Conservation (phyloP, 345 rosid species). For the Melaleuca alternifolia region DNA sequence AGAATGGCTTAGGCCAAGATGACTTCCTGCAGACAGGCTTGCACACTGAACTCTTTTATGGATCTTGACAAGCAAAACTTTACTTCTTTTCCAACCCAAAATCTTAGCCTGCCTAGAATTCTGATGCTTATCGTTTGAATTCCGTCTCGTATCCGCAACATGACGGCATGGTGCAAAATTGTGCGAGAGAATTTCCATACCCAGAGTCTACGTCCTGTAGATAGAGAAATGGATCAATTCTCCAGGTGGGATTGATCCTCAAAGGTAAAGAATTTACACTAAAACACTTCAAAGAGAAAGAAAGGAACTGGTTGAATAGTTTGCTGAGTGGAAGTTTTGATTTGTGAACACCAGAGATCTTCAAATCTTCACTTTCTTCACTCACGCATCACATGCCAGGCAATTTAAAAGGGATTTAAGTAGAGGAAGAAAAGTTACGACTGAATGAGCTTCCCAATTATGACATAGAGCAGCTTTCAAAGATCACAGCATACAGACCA, state of each 20-base stretch:
- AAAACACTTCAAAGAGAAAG: background rate
- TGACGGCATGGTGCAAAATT: slow-evolving; percentile 22
- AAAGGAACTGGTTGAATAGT: background rate
- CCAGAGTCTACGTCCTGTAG: slow-evolving; percentile 20
- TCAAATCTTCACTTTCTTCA: background rate
- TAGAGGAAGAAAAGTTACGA: background rate
- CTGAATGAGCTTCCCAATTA: background rate
- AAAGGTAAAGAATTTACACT: background rate
- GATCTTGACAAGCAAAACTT: slow-evolving; percentile 4
- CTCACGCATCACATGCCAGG: background rate
- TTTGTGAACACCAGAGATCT: background rate
- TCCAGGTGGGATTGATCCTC: background rate
- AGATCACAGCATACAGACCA: background rate
- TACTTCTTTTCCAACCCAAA: slow-evolving; percentile 4
- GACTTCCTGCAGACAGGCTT: slow-evolving; percentile 1
- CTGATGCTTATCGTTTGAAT: slow-evolving; percentile 12
- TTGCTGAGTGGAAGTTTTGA: background rate
- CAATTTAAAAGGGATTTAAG: background rate
- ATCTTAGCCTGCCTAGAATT: slow-evolving; percentile 13
- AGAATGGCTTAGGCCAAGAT: background rate
- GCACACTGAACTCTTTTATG: slow-evolving; percentile 14
- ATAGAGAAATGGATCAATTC: background rate
- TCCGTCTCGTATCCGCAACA: slow-evolving; percentile 16
- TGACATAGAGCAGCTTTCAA: background rate
- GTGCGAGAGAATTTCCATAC: slow-evolving; percentile 56